Evolutionary conservation across 1,139 yeast genomes (phyloP), one percentile per base, ranked within the genome.

Genomic region (Fermentozyma sake): DNA sequence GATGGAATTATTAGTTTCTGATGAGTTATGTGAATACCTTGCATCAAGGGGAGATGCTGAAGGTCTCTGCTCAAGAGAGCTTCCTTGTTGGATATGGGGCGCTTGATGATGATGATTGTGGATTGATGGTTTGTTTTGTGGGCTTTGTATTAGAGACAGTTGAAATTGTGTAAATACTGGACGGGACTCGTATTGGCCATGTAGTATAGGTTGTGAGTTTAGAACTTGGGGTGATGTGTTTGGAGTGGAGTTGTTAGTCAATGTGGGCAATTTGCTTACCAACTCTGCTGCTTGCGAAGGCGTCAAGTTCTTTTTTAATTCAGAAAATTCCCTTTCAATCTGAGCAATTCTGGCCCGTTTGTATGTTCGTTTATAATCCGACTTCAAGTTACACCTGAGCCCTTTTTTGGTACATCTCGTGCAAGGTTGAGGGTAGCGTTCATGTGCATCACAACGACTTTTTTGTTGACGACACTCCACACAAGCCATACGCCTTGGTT

Each of bases 391-490:
- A 52, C 98, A 91, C 12, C 65, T 63, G 5, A 82, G 63, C 6
- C 75, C 72, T 45, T 84, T 76, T 50, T 82, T 83, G 9, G 59
- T 48, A 51, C 97, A 91, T 37, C 96, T 62, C 0, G 89, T 63
- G 47, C 98, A 91, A 1, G 96, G 83, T n/a, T 65, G 63, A 0
- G 96, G 95, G 23, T 76, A 74, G 30, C 64, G 68, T 35, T 81
- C 87, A 37, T 72, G 76, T 7, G 96, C 95, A 52, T 86, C 94
- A 57, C 97, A 91, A 40, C 80, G 75, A 14, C 91, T 55, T 56
- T 91, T 91, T 51, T 91, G 98, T 54, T 91, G 98, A 12, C 98
- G 72, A 50, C 98, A 91, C 49, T 89, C 96, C 3, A 85, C 87
- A 61, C 98, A 91, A 0, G 97, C 97, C 52, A 87, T 78, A 37